Evolutionary conservation across 345 rosid species (phyloP).

Genomic region (Lepidium africanum): DNA sequence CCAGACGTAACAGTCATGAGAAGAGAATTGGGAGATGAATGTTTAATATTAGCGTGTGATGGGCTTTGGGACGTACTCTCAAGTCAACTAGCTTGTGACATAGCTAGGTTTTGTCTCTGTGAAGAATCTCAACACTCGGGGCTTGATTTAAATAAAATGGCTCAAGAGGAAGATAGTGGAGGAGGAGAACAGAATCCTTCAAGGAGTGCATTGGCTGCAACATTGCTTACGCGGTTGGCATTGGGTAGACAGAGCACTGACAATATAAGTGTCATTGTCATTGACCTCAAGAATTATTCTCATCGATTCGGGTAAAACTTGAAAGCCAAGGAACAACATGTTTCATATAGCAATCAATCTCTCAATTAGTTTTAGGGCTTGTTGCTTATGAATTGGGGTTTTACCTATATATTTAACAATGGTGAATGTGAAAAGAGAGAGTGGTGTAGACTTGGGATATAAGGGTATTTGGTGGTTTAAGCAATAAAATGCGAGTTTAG

Average conservation of each 20-base stretch:
- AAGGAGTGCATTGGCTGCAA: conserved; percentile 51
- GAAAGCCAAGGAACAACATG: background rate
- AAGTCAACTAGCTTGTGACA: conserved; percentile 52
- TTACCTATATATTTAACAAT: background rate
- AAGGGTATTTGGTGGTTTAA: background rate
- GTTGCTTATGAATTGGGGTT: too few species aligned
- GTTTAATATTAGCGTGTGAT: conserved; percentile 67
- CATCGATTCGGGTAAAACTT: background rate
- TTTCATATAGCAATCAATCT: background rate
- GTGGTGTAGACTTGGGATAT: background rate
- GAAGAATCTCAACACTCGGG: conserved; percentile 7
- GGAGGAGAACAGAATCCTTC: conserved; percentile 36
- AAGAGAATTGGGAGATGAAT: conserved; percentile 56
- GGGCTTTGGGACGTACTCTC: conserved; percentile 81
- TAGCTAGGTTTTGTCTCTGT: conserved; percentile 49
- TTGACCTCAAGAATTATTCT: conserved; percentile 46
- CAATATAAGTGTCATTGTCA: conserved; percentile 71
- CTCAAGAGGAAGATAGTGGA: conserved; percentile 9
- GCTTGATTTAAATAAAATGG: conserved; percentile 11
- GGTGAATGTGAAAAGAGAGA: background rate
- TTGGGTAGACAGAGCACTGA: conserved; percentile 60
- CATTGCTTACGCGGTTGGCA: conserved; percentile 67
- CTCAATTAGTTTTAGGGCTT: background rate
- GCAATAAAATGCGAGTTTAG: background rate
- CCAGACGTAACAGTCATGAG: conserved; percentile 48